Conservation (phyloP, 441 rosid genomes). For the Eugenia klotzschiana region DNA sequence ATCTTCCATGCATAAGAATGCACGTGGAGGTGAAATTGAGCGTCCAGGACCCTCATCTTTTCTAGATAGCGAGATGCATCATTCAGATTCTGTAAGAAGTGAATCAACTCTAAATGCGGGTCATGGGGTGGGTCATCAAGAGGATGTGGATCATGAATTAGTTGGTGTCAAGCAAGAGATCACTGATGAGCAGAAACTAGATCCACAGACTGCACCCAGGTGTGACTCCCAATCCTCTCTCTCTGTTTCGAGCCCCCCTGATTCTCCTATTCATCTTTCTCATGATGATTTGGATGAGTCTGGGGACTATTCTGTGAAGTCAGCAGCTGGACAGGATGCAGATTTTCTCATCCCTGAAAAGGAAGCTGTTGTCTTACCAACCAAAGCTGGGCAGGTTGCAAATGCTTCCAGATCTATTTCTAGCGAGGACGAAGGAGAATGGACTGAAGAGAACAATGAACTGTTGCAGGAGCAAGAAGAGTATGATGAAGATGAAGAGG, state of each 20-base stretch:
- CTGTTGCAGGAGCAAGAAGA: slow-evolving; percentile 81
- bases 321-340: slow-evolving; percentile 28
- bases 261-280: slow-evolving; percentile 80
- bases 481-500: slow-evolving; percentile 88
- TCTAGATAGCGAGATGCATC: slow-evolving; percentile 26
- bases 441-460: slow-evolving; percentile 57
- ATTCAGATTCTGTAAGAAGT: slow-evolving; percentile 25
- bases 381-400: slow-evolving; percentile 32
- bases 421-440: slow-evolving; percentile 74
- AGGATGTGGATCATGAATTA: slow-evolving; percentile 21
- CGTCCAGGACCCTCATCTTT: slow-evolving; percentile 46
- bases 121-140: slow-evolving; percentile 34
- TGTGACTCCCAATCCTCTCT: slow-evolving; percentile 94
- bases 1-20: slow-evolving; percentile 39
- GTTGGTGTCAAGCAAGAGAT: slow-evolving; percentile 18
- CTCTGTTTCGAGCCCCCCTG: slow-evolving; percentile 86
- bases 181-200: slow-evolving; percentile 28
- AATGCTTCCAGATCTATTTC: slow-evolving; percentile 36
- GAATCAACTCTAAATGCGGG: slow-evolving; percentile 31
- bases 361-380: slow-evolving; percentile 19
- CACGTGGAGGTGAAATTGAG: slow-evolving; percentile 39
- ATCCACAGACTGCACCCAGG: slow-evolving; percentile 29
- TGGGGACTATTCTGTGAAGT: slow-evolving; percentile 41
- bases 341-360: slow-evolving; percentile 20
- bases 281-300: slow-evolving; percentile 92